These are phyloP conservation scores for Dryadomyces quercivorus DNA, from an alignment of 2,329 filamentous ascomycete genomes.

Conservation along the genomic window DNA sequence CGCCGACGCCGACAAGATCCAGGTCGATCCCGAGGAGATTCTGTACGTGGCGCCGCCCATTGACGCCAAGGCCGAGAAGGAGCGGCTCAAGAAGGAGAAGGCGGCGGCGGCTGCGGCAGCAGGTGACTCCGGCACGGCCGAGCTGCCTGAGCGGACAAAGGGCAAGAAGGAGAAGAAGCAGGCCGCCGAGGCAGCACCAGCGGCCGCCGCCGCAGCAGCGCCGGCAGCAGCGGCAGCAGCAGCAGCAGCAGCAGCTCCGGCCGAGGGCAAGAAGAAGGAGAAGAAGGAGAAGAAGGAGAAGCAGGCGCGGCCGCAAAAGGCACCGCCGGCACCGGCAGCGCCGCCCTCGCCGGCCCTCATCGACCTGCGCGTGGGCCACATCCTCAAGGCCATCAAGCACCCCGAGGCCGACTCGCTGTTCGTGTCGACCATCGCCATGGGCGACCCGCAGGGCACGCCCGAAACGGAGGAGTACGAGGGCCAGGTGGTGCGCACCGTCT, in stretches of 20 bases:
- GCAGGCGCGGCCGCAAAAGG: slow-evolving; percentile 61
- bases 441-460: slow-evolving; percentile 72
- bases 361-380: slow-evolving; percentile 92
- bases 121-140: slow-evolving; percentile 31
- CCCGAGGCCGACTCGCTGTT: slow-evolving; percentile 93
- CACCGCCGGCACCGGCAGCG: slow-evolving; percentile 58
- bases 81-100: slow-evolving; percentile 94
- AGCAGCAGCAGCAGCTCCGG: slow-evolving; percentile 22
- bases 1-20: slow-evolving; percentile 60
- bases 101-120: slow-evolving; percentile 47
- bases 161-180: slow-evolving; percentile 35
- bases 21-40: slow-evolving; percentile 67
- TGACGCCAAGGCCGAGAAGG: slow-evolving; percentile 90
- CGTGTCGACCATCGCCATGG: slow-evolving; percentile 91
- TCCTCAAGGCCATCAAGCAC: slow-evolving; percentile 89
- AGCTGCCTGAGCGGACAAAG: slow-evolving; percentile 48
- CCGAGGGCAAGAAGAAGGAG: slow-evolving; percentile 54
- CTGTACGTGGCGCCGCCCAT: slow-evolving; percentile 80
- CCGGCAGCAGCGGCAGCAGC: slow-evolving; percentile 12
- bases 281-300: slow-evolving; percentile 96
- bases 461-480: slow-evolving; percentile 89
- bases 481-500: slow-evolving; percentile 86
- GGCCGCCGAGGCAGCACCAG: slow-evolving; percentile 30
- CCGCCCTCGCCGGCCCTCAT: slow-evolving; percentile 76
- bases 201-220: slow-evolving; percentile 27